These are phyloP conservation scores for Apiospora koreana DNA, from an alignment of 2,329 filamentous ascomycete genomes.

Conservation along the genomic window DNA sequence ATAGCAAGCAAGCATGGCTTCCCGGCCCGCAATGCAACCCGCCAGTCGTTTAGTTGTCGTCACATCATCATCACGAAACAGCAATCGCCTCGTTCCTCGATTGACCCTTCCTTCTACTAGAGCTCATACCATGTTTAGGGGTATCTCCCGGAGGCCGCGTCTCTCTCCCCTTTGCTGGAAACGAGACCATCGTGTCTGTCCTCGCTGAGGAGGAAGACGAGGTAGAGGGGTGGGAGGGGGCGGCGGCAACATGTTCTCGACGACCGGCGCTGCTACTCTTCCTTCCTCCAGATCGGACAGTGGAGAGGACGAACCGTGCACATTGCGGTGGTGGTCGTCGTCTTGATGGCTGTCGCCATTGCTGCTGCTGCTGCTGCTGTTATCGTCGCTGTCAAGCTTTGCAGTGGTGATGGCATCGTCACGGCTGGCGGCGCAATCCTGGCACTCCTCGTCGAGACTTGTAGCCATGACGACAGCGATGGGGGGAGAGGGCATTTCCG, in stretches of 20 bases:
- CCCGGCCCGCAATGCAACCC: too few species aligned
- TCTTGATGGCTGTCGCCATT: too few species aligned
- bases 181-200: neutral
- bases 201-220: neutral
- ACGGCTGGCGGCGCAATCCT: conserved; percentile 11
- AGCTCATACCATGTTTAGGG: neutral
- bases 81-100: neutral
- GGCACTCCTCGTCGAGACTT: conserved; percentile 18
- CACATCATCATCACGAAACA: neutral
- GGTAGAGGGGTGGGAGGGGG: neutral
- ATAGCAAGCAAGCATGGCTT: neutral
- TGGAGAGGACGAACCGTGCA: neutral
- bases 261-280: neutral
- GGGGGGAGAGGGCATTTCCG: neutral
- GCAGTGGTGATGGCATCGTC: neutral
- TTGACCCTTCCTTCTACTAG: neutral
- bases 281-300: neutral
- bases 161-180: neutral
- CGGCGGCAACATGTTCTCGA: neutral
- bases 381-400: neutral
- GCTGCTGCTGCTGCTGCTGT: neutral
- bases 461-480: neutral
- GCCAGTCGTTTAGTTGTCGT: neutral
- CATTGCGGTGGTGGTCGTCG: neutral
- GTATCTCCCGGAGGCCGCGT: neutral